A percentile compares a stretch with the other conserved stretches of the same genome.
Evolutionary conservation across 2,329 filamentous ascomycete genomes (phyloP).

Genomic region (Talaromyces piceae): DNA sequence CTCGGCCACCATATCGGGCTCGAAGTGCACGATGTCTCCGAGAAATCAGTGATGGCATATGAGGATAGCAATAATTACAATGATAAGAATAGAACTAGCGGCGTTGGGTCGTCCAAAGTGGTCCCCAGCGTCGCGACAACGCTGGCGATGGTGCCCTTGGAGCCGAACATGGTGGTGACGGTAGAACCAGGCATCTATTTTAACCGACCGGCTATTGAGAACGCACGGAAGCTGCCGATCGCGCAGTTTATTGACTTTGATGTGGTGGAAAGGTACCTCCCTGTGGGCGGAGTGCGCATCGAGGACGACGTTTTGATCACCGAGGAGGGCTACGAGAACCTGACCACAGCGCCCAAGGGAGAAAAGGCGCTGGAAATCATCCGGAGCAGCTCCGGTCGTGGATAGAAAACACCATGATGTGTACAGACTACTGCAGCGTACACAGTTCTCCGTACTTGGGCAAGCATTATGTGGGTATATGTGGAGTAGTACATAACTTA

Average conservation of each 20-base stretch:
- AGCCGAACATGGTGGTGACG: constrained; percentile 50
- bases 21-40: constrained; percentile 39
- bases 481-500: not conserved
- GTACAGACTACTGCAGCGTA: no score
- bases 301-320: constrained; percentile 63
- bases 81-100: no score
- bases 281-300: constrained; percentile 39
- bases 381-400: constrained; percentile 13
- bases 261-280: constrained; percentile 31
- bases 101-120: constrained; percentile 12
- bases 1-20: constrained; percentile 54
- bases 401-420: not conserved
- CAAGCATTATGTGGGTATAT: not conserved
- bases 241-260: constrained; percentile 34
- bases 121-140: constrained; percentile 16
- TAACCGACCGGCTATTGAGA: constrained; percentile 29
- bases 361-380: constrained; percentile 42
- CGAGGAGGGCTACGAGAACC: constrained; percentile 59
- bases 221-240: constrained; percentile 23
- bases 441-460: no score
- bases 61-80: no score
- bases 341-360: constrained; percentile 66
- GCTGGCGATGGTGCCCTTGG: constrained; percentile 30
- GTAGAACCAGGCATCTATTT: constrained; percentile 48
- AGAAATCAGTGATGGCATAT: constrained; percentile 26